Evolutionary conservation across 2,329 filamentous ascomycete species (phyloP), one percentile per base, ranked within the genome.

Genomic region (Alternaria panax): DNA sequence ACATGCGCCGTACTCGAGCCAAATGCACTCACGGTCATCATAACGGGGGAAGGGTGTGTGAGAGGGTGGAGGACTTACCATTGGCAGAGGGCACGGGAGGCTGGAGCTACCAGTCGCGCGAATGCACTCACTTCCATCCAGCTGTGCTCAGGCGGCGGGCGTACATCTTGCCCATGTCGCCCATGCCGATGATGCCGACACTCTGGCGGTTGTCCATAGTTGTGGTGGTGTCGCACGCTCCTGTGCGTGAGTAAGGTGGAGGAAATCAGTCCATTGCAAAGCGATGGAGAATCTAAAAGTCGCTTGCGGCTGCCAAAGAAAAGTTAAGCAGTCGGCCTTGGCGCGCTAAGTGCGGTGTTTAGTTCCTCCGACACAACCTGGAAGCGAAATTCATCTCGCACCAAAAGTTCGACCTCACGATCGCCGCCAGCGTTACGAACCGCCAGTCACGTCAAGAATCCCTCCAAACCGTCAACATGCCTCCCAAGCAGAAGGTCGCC

Each of bases 1-100:
- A 82, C 81, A 82, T 84, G 83, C 81, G 84, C 88, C 88, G 93
- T 96, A 86, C 94, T 98, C 94, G 92, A 98, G 94, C 94, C 94
- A 98, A 98, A 98, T 98, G 94, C 94, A 93, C 94, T 98, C 94
- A 94, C 73, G 92, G 94, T 98, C 94, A 98, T 98, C 94, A 96
- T 93, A 78, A 79, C 80, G 72, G 64, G 30, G 58, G 28, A 51
- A 48, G 57, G 41, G 51, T 50, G 56, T 54, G 43, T 57, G 60
- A 51, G 51, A 59, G 47, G 50, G 65, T 54, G 47, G 50, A 42
- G 41, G 58, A 74, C 71, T 71, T 73, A 74, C 72, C 66, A 74
- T 61, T 55, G 58, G 48, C 51, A 51, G 27, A 67, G 51, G 58
- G 43, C 56, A 43, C 46, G 32, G 40, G 46, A 56, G 45, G 36